A percentile compares a stretch with the other conserved stretches of the same genome.
These are phyloP conservation scores for Pichia kluyveri DNA, from an alignment of 805 yeast genomes.

Conservation along the genomic window DNA sequence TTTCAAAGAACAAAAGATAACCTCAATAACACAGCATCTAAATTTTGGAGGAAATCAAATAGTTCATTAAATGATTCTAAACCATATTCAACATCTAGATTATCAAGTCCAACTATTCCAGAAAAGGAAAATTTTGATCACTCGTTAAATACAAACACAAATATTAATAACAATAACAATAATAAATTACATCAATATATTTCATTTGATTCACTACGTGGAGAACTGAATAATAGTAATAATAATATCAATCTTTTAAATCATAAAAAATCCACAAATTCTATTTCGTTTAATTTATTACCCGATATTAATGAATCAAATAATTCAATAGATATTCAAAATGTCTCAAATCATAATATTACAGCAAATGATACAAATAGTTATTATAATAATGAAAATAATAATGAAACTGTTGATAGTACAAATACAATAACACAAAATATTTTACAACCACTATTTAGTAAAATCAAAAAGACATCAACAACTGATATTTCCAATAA, in stretches of 20 bases:
- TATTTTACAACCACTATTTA: slow-evolving; percentile 16
- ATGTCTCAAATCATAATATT: background rate
- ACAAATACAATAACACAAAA: slow-evolving; percentile 9
- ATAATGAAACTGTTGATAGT: background rate
- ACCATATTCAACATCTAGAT: background rate
- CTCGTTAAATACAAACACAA: background rate
- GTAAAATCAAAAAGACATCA: slow-evolving; percentile 9
- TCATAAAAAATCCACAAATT: background rate
- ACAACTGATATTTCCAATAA: background rate
- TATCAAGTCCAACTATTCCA: background rate
- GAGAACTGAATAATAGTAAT: slow-evolving; percentile 12
- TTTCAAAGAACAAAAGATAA: background rate
- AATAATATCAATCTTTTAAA: slow-evolving; percentile 11
- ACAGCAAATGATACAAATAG: background rate
- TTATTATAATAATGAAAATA: background rate
- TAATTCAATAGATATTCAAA: background rate
- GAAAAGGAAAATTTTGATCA: background rate
- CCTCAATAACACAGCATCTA: background rate
- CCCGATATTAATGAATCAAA: background rate
- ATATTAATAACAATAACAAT: slow-evolving; percentile 7
- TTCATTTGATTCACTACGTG: slow-evolving; percentile 33
- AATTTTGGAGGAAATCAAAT: background rate
- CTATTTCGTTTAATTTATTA: background rate
- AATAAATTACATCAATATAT: slow-evolving; percentile 24
- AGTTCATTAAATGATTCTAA: background rate